Percentiles rank a stretch among this genome's conserved stretches.
Conservation (phyloP, 2,329 filamentous ascomycete species). For the Alternaria gaisen region DNA sequence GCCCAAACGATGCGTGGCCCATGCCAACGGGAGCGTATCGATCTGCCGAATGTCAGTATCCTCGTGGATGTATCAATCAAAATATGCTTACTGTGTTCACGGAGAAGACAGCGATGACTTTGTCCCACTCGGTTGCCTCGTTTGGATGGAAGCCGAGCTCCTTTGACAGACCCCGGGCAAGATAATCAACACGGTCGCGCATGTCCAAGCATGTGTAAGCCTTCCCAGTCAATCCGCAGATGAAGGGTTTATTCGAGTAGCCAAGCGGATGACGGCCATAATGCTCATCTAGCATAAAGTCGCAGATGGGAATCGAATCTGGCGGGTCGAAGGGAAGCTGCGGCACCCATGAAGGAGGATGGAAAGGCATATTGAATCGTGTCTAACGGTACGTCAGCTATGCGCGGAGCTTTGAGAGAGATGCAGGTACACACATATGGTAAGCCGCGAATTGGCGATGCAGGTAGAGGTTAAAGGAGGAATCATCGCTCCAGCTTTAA, state of each 20-base stretch:
- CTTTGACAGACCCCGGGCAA: constrained; percentile 74
- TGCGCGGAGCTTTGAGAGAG: background rate
- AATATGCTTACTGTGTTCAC: constrained; percentile 73
- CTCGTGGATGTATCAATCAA: background rate
- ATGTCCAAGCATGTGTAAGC: constrained; percentile 71
- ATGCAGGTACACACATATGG: constrained; percentile 1
- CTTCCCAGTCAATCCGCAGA: constrained; percentile 76
- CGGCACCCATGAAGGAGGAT: constrained; percentile 69
- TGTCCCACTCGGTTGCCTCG: constrained; percentile 80
- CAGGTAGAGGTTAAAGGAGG: background rate
- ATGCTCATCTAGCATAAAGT: constrained; percentile 79
- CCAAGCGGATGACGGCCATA: constrained; percentile 72
- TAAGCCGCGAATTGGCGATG: constrained; percentile 5
- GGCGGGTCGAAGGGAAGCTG: constrained; percentile 71
- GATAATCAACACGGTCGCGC: constrained; percentile 69
- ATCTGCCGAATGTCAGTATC: constrained; percentile 61
- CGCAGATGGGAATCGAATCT: constrained; percentile 75
- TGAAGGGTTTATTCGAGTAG: constrained; percentile 74
- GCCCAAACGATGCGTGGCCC: constrained; percentile 77
- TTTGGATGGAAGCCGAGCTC: constrained; percentile 76
- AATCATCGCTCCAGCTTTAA: constrained; percentile 6
- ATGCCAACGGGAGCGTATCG: constrained; percentile 76
- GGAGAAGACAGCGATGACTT: constrained; percentile 79
- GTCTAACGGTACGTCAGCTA: constrained; percentile 4
- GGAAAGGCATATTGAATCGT: constrained; percentile 59